Evolutionary conservation across 2,329 filamentous ascomycete genomes (phyloP).

Genomic region (Talaromyces sp.): DNA sequence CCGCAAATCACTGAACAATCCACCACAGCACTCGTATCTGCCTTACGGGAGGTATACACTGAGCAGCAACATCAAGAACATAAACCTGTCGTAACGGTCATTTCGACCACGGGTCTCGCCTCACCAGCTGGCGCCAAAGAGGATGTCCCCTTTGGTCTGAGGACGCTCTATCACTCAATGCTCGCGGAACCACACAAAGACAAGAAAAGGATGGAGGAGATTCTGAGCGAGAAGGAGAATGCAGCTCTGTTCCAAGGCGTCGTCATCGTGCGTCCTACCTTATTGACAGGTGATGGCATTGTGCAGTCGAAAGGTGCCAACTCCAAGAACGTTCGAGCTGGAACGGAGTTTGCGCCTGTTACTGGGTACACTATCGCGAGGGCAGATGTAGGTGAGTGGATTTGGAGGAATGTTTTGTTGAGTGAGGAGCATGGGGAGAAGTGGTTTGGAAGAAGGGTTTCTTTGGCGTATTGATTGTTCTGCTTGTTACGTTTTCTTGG

Average conservation of each 20-base stretch:
- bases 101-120: slow-evolving; percentile 32
- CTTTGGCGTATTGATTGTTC: slow-evolving; percentile 17
- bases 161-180: slow-evolving; percentile 29
- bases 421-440: slow-evolving; percentile 16
- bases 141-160: slow-evolving; percentile 29
- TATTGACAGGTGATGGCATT: slow-evolving; percentile 26
- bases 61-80: slow-evolving; percentile 9
- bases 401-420: slow-evolving; percentile 26
- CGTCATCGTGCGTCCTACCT: slow-evolving; percentile 31
- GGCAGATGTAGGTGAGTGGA: slow-evolving; percentile 33
- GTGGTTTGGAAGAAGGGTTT: slow-evolving; percentile 22
- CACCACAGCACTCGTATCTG: slow-evolving; percentile 25
- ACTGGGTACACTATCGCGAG: slow-evolving; percentile 32
- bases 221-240: slow-evolving; percentile 20
- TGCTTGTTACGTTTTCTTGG: neutral
- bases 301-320: slow-evolving; percentile 23
- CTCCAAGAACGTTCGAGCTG: slow-evolving; percentile 22
- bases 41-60: slow-evolving; percentile 19
- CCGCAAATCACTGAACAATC: slow-evolving; percentile 31
- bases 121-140: slow-evolving; percentile 15
- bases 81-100: slow-evolving; percentile 25
- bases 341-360: slow-evolving; percentile 25
- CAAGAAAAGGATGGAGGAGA: slow-evolving; percentile 31
- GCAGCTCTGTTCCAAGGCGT: slow-evolving; percentile 18
- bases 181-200: slow-evolving; percentile 34